Percentiles rank a stretch among this genome's conserved stretches.
These are phyloP conservation scores for Debaryomycetaceae sp. DNA, from an alignment of 1,139 yeast genomes.

Conservation along the genomic window DNA sequence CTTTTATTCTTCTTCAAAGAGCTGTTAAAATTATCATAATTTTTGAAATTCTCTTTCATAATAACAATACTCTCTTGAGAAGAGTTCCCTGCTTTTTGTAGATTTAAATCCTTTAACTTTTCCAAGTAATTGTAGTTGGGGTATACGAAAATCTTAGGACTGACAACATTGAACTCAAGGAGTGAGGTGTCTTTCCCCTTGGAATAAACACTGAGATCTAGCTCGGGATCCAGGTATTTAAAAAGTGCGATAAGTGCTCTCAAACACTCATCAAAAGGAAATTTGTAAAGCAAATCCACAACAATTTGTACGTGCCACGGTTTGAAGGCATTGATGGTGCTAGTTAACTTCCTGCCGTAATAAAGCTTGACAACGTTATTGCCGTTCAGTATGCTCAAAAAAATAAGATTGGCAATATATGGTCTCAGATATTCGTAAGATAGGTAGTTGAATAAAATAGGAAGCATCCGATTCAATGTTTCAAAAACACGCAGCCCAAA, in stretches of 20 bases:
- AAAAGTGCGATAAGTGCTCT: conserved; percentile 22
- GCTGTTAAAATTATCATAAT: conserved; percentile 13
- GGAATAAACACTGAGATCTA: conserved; percentile 13
- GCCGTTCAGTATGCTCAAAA: conserved; percentile 18
- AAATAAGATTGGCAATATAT: conserved; percentile 27
- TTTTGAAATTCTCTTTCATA: conserved; percentile 8
- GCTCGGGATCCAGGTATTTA: conserved; percentile 19
- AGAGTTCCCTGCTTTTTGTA: background rate
- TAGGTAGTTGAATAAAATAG: conserved; percentile 28
- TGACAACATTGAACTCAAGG: conserved; percentile 9
- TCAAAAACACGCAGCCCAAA: conserved; percentile 20
- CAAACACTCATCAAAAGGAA: conserved; percentile 34
- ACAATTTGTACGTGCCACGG: conserved; percentile 36
- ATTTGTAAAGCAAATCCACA: conserved; percentile 28
- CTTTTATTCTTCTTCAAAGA: conserved; percentile 8
- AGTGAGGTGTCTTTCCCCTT: conserved; percentile 6
- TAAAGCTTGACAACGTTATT: conserved; percentile 10
- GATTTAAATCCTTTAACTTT: conserved; percentile 7
- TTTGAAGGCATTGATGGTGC: conserved; percentile 14
- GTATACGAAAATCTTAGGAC: conserved; percentile 11
- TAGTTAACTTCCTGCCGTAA: conserved; percentile 6
- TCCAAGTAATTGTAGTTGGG: conserved; percentile 14
- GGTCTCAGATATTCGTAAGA: conserved; percentile 35
- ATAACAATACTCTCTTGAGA: background rate
- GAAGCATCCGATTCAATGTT: conserved; percentile 16